A percentile compares a stretch with the other conserved stretches of the same genome.
These are phyloP conservation scores for Ajuga chamaepitys DNA, from an alignment of 257 asterid genomes.

Conservation along the genomic window DNA sequence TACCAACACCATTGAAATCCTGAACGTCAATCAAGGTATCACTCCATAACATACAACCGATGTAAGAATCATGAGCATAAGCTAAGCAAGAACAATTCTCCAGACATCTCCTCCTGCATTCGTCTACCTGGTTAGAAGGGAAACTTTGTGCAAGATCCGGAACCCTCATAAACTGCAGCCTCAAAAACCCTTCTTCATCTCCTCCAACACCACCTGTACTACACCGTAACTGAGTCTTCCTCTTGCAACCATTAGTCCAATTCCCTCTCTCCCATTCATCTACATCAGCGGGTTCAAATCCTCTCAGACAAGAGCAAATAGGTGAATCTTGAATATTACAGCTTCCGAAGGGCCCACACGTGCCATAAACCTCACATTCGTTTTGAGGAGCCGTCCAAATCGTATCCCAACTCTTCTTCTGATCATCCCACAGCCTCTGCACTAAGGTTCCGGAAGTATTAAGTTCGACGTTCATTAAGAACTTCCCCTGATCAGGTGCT, in stretches of 20 bases:
- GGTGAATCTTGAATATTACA: slow-evolving; percentile 20
- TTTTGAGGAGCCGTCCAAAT: slow-evolving; percentile 31
- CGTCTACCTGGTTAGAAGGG: slow-evolving; percentile 5
- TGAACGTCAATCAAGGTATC: slow-evolving; percentile 36
- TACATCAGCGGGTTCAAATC: slow-evolving; percentile 22
- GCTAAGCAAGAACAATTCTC: slow-evolving; percentile 51
- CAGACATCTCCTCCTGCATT: slow-evolving; percentile 30
- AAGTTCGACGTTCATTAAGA: slow-evolving; percentile 23
- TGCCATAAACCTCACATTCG: slow-evolving; percentile 42
- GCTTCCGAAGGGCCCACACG: slow-evolving; percentile 41
- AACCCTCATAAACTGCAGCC: slow-evolving; percentile 24
- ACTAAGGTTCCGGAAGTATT: slow-evolving; percentile 28
- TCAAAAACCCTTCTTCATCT: slow-evolving; percentile 22
- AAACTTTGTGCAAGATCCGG: slow-evolving; percentile 31
- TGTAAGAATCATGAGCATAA: slow-evolving; percentile 23
- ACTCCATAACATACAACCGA: slow-evolving; percentile 57
- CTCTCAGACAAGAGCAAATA: slow-evolving; percentile 38
- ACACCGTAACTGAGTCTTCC: slow-evolving; percentile 25
- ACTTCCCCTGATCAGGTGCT: slow-evolving; percentile 14
- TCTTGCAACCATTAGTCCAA: slow-evolving; percentile 35
- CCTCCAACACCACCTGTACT: neutral
- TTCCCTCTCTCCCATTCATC: slow-evolving; percentile 34
- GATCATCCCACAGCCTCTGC: slow-evolving; percentile 31
- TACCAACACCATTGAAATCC: slow-evolving; percentile 28
- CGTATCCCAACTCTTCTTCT: slow-evolving; percentile 31